Evolutionary conservation across 2,329 filamentous ascomycete species (phyloP), one percentile per base, ranked within the genome.

Genomic region (Setomelanomma holmii): DNA sequence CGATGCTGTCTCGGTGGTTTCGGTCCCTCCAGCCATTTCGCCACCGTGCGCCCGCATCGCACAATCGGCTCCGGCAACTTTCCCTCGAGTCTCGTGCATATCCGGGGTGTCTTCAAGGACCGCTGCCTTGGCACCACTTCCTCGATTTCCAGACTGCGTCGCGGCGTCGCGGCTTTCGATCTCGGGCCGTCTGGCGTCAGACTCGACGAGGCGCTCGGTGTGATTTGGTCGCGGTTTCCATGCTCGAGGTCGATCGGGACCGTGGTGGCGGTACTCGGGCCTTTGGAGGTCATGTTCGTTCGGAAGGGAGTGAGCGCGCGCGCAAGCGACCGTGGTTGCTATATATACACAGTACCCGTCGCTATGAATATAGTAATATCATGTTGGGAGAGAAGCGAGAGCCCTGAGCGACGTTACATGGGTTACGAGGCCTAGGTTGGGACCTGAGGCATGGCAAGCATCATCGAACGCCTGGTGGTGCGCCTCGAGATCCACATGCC

Each of bases 21-120:
- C 4, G 80, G 79, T 1, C 80, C 80, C 55, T 75, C 72, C 12
- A 77, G 64, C 80, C 80, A 82, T 61, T 17, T 79, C 51, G 62
- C 61, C 6, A 67, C 68, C 34, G 58, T 63, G 36, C 55, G 53
- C 16, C 46, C 40, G 34, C 48, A 58, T 21, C 55, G 58, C 40
- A 52, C 41, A 24, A 71, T 40, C 2, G 59, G 59, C 36, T 51
- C 40, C 4, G 67, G 68, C 8, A 64, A 46, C 23, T 49, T 46
- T 10, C 51, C 44, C 40, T 53, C 45, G 3, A 66, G 1, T 17
- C 40, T 56, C 20, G 40, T 50, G 54, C 55, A 62, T 57, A 54
- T 60, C 34, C 16, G 33, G 11, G 45, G 36, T 21, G 38, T 27
- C n/a, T 44, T 41, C 4, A 35, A 24, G 30, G 46, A 56, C 23